Percentiles rank a stretch among this genome's conserved stretches.
Evolutionary conservation across 1,284 basidiomycete genomes (phyloP).

Genomic region (Rhodotorula sp.): DNA sequence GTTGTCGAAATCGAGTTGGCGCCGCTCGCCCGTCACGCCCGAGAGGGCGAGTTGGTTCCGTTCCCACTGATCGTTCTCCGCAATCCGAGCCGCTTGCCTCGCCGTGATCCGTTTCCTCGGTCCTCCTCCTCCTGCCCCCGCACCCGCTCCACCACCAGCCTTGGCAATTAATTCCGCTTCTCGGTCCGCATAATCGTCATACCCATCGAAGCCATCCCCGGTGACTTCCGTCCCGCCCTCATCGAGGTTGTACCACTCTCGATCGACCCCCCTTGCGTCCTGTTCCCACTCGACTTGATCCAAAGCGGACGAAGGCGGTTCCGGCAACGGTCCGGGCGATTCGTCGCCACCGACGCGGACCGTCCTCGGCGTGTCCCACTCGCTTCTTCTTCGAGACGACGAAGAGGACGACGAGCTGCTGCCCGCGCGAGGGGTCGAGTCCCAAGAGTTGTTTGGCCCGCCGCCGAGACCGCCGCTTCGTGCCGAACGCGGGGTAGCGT

Average conservation of each 20-base stretch:
- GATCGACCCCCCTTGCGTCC: constrained; percentile 80
- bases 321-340: constrained; percentile 34
- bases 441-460: constrained; percentile 24
- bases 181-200: constrained; percentile 69
- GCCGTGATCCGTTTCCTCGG: constrained; percentile 78
- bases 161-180: constrained; percentile 78
- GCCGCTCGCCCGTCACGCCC: constrained; percentile 77
- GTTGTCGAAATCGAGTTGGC: constrained; percentile 77
- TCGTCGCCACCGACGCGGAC: constrained; percentile 40
- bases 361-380: constrained; percentile 67
- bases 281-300: constrained; percentile 76
- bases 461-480: constrained; percentile 10
- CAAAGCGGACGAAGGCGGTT: constrained; percentile 26
- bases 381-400: constrained; percentile 40
- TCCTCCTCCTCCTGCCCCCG: not conserved
- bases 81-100: constrained; percentile 91
- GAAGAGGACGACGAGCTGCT: constrained; percentile 1
- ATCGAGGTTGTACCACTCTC: constrained; percentile 90
- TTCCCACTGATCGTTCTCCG: constrained; percentile 98
- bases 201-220: constrained; percentile 83
- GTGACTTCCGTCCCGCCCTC: constrained; percentile 74
- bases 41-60: constrained; percentile 95
- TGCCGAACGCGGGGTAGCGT: not conserved
- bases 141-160: constrained; percentile 55
- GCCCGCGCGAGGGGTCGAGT: constrained; percentile 39